A percentile compares a stretch with the other conserved stretches of the same genome.
These are phyloP conservation scores for Mallotus nudiflorus DNA, from an alignment of 345 rosid species.

Conservation along the genomic window DNA sequence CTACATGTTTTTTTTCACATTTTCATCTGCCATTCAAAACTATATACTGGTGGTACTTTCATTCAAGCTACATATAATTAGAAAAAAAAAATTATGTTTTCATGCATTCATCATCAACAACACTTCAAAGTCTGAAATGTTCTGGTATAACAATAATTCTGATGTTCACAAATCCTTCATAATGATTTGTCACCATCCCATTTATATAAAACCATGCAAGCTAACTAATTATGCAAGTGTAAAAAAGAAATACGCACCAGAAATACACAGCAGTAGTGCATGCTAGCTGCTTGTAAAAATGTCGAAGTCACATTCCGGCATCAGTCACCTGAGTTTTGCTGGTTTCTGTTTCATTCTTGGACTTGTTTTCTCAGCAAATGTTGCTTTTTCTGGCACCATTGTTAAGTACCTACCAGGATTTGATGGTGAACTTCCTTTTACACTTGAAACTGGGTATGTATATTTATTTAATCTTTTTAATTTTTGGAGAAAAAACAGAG, in stretches of 20 bases:
- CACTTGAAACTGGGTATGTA: conserved; percentile 39
- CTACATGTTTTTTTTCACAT: no score
- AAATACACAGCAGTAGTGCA: not conserved
- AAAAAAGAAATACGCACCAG: not conserved
- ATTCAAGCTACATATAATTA: not conserved
- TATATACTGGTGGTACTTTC: no score
- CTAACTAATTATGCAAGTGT: not conserved
- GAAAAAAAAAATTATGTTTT: not conserved
- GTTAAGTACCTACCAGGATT: conserved; percentile 31
- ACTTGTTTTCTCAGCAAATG: conserved; percentile 7
- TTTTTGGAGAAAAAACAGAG: no score
- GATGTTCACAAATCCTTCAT: not conserved
- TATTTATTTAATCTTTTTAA: not conserved
- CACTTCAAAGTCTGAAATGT: not conserved
- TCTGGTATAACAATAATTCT: not conserved
- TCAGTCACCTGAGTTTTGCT: not conserved
- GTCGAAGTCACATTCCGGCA: not conserved
- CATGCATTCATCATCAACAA: not conserved
- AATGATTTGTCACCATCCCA: not conserved
- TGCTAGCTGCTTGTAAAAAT: not conserved
- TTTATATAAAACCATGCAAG: not conserved
- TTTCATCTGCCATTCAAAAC: no score
- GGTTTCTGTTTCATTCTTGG: not conserved
- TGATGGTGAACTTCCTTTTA: conserved; percentile 41
- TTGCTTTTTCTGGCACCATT: conserved; percentile 13